Evolutionary conservation across 805 yeast species (phyloP), one percentile per base, ranked within the genome.

Genomic region (Metschnikowia amazonensis): DNA sequence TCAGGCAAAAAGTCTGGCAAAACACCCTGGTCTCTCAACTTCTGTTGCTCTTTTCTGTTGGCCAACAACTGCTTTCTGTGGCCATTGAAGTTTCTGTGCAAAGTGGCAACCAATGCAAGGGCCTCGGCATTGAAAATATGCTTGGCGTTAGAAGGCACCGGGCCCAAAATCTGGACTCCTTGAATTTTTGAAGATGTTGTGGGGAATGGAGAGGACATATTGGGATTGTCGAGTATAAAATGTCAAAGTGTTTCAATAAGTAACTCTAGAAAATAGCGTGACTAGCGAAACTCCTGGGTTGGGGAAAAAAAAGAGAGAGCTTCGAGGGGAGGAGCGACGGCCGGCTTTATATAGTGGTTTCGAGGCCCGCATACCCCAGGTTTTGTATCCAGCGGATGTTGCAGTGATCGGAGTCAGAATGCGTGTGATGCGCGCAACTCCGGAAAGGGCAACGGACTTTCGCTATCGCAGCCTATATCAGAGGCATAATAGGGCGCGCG

Each of bases 31-130:
- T 86, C 90, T 53, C 88, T 71, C 53, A 69, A 67, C 36, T 69
- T 66, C 66, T 86, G 92, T 39, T 79, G 79, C 14, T 61, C 59
- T 56, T 79, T 76, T 69, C 94, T 77, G 67, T 81, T 80, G 39
- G 72, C 75, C 53, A 86, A 70, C 50, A 85, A 69, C 49, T 74
- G 67, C 55, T 75, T 70, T 66, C 94, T 78, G 41, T 74, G 78
- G 30, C 60, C 68, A 62, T 85, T 81, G 74, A 86, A 86, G 43
- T 84, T 73, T 62, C 89, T 79, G 65, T 86, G 94, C 50, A 86
- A 72, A 28, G 86, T 70, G 21, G 86, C 88, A 48, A 86, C 77
- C 53, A 86, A 81, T 43, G 80, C 82, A 47, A 86, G 68, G 4
- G 90, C 86, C 55, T 71, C 87, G 14, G 74, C 64, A 46, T 80